Evolutionary conservation across 352 stramenopile species (phyloP).

Genomic region (Achlya hypogyna): DNA sequence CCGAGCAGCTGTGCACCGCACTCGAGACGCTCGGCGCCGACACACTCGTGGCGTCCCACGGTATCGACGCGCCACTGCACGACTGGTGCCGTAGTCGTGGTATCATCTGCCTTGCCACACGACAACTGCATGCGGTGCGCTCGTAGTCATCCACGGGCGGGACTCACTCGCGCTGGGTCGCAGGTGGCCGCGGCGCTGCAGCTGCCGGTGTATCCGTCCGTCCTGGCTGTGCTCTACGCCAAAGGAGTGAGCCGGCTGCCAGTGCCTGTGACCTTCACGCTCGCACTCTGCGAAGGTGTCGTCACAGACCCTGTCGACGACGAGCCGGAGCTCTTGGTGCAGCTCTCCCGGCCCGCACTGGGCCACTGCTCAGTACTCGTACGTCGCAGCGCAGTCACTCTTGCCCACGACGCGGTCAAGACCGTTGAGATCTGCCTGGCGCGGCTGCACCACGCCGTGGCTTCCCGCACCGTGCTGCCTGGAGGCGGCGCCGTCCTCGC

Average conservation of each 20-base stretch:
- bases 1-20: background rate
- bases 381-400: background rate
- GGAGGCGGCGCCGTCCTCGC: conserved; percentile 1
- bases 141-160: background rate
- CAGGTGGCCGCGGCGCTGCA: background rate
- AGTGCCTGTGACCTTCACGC: background rate
- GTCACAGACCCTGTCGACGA: background rate
- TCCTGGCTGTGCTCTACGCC: background rate
- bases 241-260: background rate
- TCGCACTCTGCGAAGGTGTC: background rate
- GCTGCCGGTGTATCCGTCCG: background rate
- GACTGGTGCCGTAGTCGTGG: conserved; percentile 9
- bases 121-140: background rate
- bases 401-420: background rate
- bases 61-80: background rate
- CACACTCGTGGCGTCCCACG: background rate
- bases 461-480: background rate
- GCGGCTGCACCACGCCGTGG: background rate
- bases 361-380: background rate
- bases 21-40: background rate
- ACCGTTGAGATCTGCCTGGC: background rate
- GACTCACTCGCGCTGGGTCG: background rate
- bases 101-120: background rate
- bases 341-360: background rate
- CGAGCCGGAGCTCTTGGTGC: background rate